Conservation (phyloP, 768 basidiomycete genomes). For the Gautieria morchelliformis region DNA sequence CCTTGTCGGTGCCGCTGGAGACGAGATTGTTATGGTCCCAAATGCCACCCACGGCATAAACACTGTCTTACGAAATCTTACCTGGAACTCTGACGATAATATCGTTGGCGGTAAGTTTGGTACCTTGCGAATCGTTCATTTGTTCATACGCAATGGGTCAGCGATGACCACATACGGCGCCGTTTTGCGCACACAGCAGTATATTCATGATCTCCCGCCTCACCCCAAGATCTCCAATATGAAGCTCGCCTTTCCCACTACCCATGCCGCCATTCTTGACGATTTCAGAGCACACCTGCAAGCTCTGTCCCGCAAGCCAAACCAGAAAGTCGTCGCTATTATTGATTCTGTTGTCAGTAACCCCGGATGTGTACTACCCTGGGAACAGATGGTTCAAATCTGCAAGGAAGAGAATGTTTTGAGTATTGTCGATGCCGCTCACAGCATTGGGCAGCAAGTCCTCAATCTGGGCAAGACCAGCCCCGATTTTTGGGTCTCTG, state of each 20-base stretch:
- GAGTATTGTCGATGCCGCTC: conserved; percentile 73
- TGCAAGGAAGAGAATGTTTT: conserved; percentile 53
- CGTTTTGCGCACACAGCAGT: conserved; percentile 39
- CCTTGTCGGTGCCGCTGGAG: conserved; percentile 20
- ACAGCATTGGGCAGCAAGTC: conserved; percentile 64
- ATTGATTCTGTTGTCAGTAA: conserved; percentile 58
- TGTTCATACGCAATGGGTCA: conserved; percentile 14
- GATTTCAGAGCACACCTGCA: conserved; percentile 33
- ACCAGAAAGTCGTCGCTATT: conserved; percentile 50
- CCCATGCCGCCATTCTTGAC: conserved; percentile 45
- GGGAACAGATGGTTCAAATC: conserved; percentile 59
- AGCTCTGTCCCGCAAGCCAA: conserved; percentile 17
- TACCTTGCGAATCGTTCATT: not conserved
- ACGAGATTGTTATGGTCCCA: conserved; percentile 32
- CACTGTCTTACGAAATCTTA: conserved; percentile 56
- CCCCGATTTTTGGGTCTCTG: conserved; percentile 76
- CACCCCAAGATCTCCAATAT: conserved; percentile 44
- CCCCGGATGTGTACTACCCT: conserved; percentile 58
- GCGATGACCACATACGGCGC: conserved; percentile 52
- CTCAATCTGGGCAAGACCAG: conserved; percentile 44
- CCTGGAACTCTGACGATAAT: conserved; percentile 58
- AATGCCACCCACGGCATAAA: conserved; percentile 61
- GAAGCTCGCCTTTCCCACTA: conserved; percentile 43
- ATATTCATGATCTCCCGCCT: conserved; percentile 45
- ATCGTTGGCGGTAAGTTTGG: conserved; percentile 42